phyloP scores from a whole-genome alignment of 2,329 filamentous ascomycete genomes.

The Aureobasidium sp. region DNA sequence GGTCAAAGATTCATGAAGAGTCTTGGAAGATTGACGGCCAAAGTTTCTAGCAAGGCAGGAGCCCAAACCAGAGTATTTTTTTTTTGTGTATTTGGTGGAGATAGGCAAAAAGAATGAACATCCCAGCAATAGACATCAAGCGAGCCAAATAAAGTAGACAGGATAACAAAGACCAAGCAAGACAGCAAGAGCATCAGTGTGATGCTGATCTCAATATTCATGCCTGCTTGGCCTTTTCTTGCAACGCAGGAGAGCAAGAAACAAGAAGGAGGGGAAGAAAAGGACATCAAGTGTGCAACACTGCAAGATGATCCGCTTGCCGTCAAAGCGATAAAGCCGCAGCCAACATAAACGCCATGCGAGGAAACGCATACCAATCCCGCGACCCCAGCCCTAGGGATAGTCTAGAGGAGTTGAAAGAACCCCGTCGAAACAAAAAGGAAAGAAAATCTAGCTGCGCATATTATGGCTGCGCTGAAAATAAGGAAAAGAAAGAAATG shows the following conservation, averaged over 20 bases:
- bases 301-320: not conserved
- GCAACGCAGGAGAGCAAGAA: not conserved
- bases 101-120: slow-evolving; percentile 6
- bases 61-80: not conserved
- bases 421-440: not conserved
- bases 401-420: slow-evolving; percentile 4
- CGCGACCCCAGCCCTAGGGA: not conserved
- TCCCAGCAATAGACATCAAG: slow-evolving; percentile 1
- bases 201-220: not conserved
- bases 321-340: not conserved
- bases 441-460: slow-evolving; percentile 9
- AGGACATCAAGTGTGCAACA: not conserved
- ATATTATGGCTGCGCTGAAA: not conserved
- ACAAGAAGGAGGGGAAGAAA: not conserved
- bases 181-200: not conserved
- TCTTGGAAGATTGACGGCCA: not conserved
- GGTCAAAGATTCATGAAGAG: not conserved
- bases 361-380: not conserved
- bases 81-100: slow-evolving; percentile 9
- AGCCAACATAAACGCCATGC: slow-evolving; percentile 8
- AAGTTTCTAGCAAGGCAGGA: not conserved
- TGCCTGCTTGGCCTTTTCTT: not conserved
- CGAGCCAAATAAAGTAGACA: not conserved
- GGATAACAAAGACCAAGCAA: not conserved
- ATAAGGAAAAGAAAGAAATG: slow-evolving; percentile 3